Base-by-base conservation (phyloP, 176 grass and related monocot species). In the Echinochloa phyllopogon region DNA sequence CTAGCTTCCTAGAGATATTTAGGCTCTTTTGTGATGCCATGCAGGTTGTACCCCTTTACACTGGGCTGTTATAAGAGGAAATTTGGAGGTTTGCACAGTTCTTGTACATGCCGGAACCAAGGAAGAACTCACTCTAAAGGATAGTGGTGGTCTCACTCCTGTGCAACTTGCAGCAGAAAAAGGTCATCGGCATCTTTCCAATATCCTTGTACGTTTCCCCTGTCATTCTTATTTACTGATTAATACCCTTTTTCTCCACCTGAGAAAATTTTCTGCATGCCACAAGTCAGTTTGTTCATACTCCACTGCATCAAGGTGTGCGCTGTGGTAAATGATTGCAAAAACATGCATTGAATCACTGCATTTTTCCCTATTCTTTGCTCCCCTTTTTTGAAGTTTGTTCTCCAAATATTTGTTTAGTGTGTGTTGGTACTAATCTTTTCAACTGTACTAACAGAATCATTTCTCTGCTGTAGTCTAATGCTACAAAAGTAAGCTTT, bases 91-190 rank as follows among this genome's bases (percentile, higher is more conserved):
- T 64, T 98, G 96, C 59, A 95, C 85, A 38, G 77, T 98, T 75
- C 96, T 98, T 96, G 91, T 98, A 75, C 93, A 98, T 89, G 86
- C 87, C 27, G 96, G 96, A 80, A 95, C 84, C 38, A 98, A 98
- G 74, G 87, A 89, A 57, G 93, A 95, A 78, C 87, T 98, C 17
- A 71, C 74, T 33, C 36, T 95, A 39, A 95, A 94, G 84, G 96
- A 98, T 86, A 92, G 87, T 50, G 88, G 84, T 88, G 96, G 96
- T 12, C 89, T 92, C 83, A 95, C 93, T 81, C 96, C 96, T 89
- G 86, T 69, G 52, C 87, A 95, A 78, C 96, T 99, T 86, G 93
- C 96, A 78, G 78, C 81, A 64, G 94, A 92, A 69, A 99, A 90
- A 92, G 91, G 91, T 82, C 91, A 95, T 87, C 83, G 87, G 65